Base-by-base conservation (phyloP, 129 eudicot species). In the Centella asiatica region DNA sequence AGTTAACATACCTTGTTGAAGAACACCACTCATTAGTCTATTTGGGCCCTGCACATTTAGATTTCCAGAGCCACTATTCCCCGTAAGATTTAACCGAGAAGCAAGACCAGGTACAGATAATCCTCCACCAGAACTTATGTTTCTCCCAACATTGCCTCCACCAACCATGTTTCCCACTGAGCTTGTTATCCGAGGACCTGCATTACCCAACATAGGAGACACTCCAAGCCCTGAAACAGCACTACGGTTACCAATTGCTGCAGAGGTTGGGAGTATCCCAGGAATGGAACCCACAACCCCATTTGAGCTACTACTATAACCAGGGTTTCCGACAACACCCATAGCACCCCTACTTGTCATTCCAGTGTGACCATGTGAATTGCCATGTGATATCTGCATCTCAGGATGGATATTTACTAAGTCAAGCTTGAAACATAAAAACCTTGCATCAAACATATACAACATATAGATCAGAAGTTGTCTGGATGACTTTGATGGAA, bases 261-360 rank as follows among this genome's bases (percentile, higher is more conserved):
- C 86, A 28, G 99, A 93, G 36, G 95, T 80, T 27, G 99, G 80
- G 15, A 87, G 81, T 67, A 87, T 77, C 64, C 96, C 99, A 5
- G 96, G 96, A 63, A 87, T 80, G 20, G 99, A 90, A 74, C 95
- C 96, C 44, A 87, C 86, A 32, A 88, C 88, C 15, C 87, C 87
- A 56, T 78, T 93, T 18, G 82, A 34, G 62, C 74, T 70, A 70
- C 78, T 82, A 74, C 74, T 77, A 57, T 70, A 93, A 55, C 95
- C 99, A 26, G 87, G 84, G 75, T 76, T 85, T 70, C 99, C 99
- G 51, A 82, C 90, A 57, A 87, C 80, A 70, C 72, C 74, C 95
- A 93, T 93, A 52, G 88, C 90, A 47, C 95, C 95, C 68, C 99
- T 87, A 71, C 65, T 87, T 56, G 83, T 39, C 81, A 93, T 62